Percentiles rank a stretch among this genome's conserved stretches.
Evolutionary conservation across 176 grass and related monocot genomes (phyloP).

Genomic region (Oryza officinalis): DNA sequence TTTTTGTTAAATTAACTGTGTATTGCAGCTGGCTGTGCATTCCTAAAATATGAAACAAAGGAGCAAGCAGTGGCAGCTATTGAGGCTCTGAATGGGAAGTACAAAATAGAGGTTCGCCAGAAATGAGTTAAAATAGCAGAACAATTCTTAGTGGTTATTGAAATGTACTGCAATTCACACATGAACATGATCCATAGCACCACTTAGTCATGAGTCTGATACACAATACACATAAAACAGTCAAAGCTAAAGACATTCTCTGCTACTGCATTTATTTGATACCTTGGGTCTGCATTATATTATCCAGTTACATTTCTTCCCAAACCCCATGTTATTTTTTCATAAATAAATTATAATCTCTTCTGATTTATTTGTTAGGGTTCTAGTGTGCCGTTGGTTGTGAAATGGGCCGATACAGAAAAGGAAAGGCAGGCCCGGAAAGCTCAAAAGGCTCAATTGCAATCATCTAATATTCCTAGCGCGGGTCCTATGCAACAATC

Average conservation of each 20-base stretch:
- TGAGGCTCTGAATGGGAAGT: slow-evolving; percentile 69
- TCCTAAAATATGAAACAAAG: slow-evolving; percentile 96
- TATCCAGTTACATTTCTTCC: slow-evolving; percentile 1
- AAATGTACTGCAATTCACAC: slow-evolving; percentile 15
- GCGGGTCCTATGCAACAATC: slow-evolving; percentile 73
- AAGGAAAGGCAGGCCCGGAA: slow-evolving; percentile 96
- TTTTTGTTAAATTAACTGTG: slow-evolving; percentile 30
- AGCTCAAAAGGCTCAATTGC: slow-evolving; percentile 90
- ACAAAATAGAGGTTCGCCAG: slow-evolving; percentile 55
- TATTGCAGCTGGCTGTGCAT: slow-evolving; percentile 85
- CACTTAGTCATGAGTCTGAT: not conserved
- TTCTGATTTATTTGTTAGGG: slow-evolving; percentile 52
- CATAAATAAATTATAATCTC: not conserved
- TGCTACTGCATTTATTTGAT: slow-evolving; percentile 22
- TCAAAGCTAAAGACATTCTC: not conserved
- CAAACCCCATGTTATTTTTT: not conserved
- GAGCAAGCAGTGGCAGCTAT: slow-evolving; percentile 92
- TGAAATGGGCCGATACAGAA: slow-evolving; percentile 99
- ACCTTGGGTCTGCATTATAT: not conserved
- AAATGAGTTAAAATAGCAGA: slow-evolving; percentile 22
- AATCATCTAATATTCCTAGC: slow-evolving; percentile 57
- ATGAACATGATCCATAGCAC: not conserved
- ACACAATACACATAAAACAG: not conserved
- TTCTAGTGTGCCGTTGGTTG: slow-evolving; percentile 97
- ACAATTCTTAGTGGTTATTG: not conserved